Conservation (phyloP, 2,329 filamentous ascomycete genomes). For the Aspergillus terreus region DNA sequence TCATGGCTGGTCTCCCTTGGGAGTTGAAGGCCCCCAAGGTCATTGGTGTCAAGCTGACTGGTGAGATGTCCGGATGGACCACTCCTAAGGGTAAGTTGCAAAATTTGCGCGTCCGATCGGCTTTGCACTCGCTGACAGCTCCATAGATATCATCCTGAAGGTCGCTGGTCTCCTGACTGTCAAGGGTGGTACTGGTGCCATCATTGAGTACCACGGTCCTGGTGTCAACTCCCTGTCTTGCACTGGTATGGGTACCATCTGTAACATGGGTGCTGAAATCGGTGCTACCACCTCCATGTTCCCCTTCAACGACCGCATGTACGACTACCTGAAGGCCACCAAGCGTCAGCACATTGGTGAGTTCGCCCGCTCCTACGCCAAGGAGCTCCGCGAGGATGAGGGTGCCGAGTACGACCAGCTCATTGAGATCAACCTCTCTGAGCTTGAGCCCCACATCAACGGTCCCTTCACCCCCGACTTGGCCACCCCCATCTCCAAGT, state of each 20-base stretch:
- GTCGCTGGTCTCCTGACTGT: constrained; percentile 95
- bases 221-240: constrained; percentile 71
- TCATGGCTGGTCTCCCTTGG: constrained; percentile 96
- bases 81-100: constrained; percentile 72
- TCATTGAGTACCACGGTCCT: constrained; percentile 57
- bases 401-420: constrained; percentile 93
- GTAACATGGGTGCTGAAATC: constrained; percentile 64
- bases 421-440: constrained; percentile 91
- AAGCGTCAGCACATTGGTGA: constrained; percentile 89
- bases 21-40: constrained; percentile 97
- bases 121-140: background rate
- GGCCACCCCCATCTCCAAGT: constrained; percentile 95
- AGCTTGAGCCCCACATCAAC: constrained; percentile 97
- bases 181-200: constrained; percentile 93
- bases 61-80: constrained; percentile 84
- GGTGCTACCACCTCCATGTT: constrained; percentile 85
- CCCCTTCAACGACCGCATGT: constrained; percentile 97
- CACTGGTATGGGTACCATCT: constrained; percentile 85
- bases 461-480: constrained; percentile 98
- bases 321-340: constrained; percentile 89
- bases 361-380: constrained; percentile 77
- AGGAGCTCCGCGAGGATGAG: constrained; percentile 82
- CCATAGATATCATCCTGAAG: constrained; percentile 87
- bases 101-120: background rate
- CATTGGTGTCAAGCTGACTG: constrained; percentile 93